Evolutionary conservation across 768 basidiomycete species (phyloP).

Genomic region (Pulveroboletus ravenelii): DNA sequence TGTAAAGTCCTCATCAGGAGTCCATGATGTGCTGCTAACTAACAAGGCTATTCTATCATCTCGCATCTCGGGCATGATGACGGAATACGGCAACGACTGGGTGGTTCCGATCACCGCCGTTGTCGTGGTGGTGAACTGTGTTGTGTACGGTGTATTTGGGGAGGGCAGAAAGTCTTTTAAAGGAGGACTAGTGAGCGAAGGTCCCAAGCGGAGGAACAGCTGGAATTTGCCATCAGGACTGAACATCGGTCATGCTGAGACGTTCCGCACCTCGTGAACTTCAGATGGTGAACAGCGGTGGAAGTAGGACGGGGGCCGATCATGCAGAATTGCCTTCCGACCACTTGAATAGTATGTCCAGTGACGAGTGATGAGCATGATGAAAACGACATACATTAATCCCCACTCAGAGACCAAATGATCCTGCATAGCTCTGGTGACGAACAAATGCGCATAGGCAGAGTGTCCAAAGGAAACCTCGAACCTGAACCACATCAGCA

Average conservation of each 20-base stretch:
- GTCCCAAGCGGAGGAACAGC: constrained; percentile 50
- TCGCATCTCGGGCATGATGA: constrained; percentile 46
- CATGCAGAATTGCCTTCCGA: constrained; percentile 72
- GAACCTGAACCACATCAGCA: constrained; percentile 51
- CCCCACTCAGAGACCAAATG: constrained; percentile 68
- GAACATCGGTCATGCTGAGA: background rate
- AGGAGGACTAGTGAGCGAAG: constrained; percentile 32
- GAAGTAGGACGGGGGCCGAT: constrained; percentile 87
- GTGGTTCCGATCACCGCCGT: constrained; percentile 21
- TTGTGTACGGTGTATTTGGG: constrained; percentile 51
- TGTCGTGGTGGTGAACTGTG: constrained; percentile 50
- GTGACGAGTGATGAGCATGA: background rate
- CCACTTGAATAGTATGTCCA: constrained; percentile 50
- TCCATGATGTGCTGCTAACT: constrained; percentile 95
- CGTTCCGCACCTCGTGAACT: constrained; percentile 63
- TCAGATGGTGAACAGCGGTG: constrained; percentile 64
- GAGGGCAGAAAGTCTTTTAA: constrained; percentile 51
- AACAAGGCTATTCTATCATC: constrained; percentile 78
- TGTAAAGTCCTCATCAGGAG: constrained; percentile 91
- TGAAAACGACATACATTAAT: constrained; percentile 53
- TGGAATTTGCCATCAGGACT: constrained; percentile 17
- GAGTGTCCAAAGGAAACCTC: constrained; percentile 73
- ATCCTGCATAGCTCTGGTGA: constrained; percentile 82
- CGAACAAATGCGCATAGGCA: constrained; percentile 90
- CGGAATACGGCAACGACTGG: constrained; percentile 16